Percentiles rank a stretch among this genome's conserved stretches.
These are phyloP conservation scores for Mucor racemosus DNA, from an alignment of 371 early-diverging fungal genomes.

Conservation along the genomic window DNA sequence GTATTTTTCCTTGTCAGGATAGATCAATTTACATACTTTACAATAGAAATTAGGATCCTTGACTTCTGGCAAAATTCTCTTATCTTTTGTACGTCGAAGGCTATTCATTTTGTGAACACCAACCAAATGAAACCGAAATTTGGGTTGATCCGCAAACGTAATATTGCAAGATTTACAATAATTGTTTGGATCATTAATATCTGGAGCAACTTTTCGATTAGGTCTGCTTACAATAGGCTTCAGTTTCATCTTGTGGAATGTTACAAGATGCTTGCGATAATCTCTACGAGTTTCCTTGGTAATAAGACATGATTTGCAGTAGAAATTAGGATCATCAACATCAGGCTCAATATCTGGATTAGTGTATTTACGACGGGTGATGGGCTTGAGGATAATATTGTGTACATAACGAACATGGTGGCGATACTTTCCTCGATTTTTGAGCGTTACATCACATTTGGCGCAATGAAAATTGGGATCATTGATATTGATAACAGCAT, in stretches of 20 bases:
- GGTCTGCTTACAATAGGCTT: neutral
- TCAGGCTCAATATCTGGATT: conserved; percentile 1
- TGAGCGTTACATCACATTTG: neutral
- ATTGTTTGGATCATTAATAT: neutral
- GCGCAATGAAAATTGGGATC: conserved; percentile 2
- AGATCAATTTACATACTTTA: neutral
- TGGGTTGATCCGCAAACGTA: neutral
- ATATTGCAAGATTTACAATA: neutral
- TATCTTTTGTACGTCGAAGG: too few relatives aligned
- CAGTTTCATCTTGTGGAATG: conserved; percentile 1
- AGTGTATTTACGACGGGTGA: neutral
- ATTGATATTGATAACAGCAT: neutral
- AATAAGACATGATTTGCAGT: neutral
- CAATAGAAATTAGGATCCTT: conserved; percentile 1
- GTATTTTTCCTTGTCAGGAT: neutral
- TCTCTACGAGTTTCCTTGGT: neutral
- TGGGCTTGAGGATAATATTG: neutral
- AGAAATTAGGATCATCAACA: neutral
- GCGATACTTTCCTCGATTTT: neutral
- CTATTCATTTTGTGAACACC: neutral
- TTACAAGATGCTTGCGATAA: neutral
- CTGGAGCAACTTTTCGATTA: neutral
- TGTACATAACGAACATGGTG: conserved; percentile 1
- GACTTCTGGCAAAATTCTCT: neutral
- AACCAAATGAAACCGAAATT: neutral